Conservation (phyloP, 2,329 filamentous ascomycete species). For the Aspergillus neotritici region DNA sequence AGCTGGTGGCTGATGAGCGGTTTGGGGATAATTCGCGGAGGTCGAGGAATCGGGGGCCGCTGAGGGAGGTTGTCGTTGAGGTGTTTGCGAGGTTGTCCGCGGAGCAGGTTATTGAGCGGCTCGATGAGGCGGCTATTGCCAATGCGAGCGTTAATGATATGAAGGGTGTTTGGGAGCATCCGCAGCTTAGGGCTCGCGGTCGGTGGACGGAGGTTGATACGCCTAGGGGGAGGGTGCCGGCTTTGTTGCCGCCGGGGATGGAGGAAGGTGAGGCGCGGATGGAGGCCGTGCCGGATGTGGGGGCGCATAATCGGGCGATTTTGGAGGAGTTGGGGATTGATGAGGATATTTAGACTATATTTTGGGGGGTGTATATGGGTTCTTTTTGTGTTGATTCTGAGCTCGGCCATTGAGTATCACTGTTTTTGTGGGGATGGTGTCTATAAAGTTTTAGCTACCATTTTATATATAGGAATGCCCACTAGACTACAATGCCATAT, state of each 20-base stretch:
- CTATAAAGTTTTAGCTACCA: too few relatives aligned
- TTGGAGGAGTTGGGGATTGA: conserved; percentile 41
- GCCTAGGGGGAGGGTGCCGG: conserved; percentile 42
- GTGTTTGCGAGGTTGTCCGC: conserved; percentile 38
- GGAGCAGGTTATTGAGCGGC: conserved; percentile 36
- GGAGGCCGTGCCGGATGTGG: conserved; percentile 43
- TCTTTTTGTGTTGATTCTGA: not conserved
- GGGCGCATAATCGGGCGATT: conserved; percentile 48
- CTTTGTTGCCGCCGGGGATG: conserved; percentile 48
- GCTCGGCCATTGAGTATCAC: not conserved
- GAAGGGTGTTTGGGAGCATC: conserved; percentile 51
- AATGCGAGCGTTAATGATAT: conserved; percentile 54
- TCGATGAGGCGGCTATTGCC: conserved; percentile 49
- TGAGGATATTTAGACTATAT: not conserved
- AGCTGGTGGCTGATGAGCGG: conserved; percentile 41
- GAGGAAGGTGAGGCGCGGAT: conserved; percentile 24
- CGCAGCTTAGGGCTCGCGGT: conserved; percentile 47
- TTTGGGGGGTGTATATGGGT: not conserved
- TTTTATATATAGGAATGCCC: too few relatives aligned
- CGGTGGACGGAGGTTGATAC: conserved; percentile 50
- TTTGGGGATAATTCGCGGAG: conserved; percentile 47
- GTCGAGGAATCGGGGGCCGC: conserved; percentile 42
- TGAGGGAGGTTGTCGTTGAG: conserved; percentile 44
- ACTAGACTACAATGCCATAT: too few relatives aligned
- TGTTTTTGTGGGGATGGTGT: too few relatives aligned